Conservation (phyloP, 192 early-diverging fungal species). For the Paraglomus brasilianum region DNA sequence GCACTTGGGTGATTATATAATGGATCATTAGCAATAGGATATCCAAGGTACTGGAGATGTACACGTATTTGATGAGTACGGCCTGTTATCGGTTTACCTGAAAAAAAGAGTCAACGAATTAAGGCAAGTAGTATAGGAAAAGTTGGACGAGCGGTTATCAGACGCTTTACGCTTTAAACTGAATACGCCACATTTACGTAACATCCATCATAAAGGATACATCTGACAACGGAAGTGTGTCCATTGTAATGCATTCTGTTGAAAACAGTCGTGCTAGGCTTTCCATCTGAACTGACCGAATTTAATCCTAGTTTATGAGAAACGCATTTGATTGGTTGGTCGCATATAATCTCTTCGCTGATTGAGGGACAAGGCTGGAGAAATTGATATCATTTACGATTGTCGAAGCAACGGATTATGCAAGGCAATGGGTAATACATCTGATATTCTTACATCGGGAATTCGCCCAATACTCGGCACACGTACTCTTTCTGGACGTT, state of each 20-base stretch:
- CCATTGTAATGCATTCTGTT: conserved; percentile 62
- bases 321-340: conserved; percentile 80
- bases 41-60: conserved; percentile 89
- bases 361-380: conserved; percentile 11
- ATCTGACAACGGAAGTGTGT: conserved; percentile 64
- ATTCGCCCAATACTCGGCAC: conserved; percentile 82
- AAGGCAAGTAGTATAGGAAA: too few species aligned
- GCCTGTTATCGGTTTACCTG: conserved; percentile 83
- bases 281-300: conserved; percentile 80
- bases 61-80: conserved; percentile 98
- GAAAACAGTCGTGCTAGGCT: conserved; percentile 81
- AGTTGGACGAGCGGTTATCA: too few species aligned
- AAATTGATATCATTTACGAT: conserved; percentile 5
- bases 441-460: conserved; percentile 61
- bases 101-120: neutral
- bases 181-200: too few species aligned
- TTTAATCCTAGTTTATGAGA: conserved; percentile 89
- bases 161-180: too few species aligned
- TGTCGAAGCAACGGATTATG: neutral
- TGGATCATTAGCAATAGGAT: conserved; percentile 95
- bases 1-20: conserved; percentile 73
- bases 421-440: conserved; percentile 5
- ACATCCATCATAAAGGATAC: conserved; percentile 49
- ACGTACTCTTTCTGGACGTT: conserved; percentile 86
- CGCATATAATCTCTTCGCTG: conserved; percentile 60